phyloP scores from a whole-genome alignment of 2,329 filamentous ascomycete species.

The Trichoderma simmonsii region DNA sequence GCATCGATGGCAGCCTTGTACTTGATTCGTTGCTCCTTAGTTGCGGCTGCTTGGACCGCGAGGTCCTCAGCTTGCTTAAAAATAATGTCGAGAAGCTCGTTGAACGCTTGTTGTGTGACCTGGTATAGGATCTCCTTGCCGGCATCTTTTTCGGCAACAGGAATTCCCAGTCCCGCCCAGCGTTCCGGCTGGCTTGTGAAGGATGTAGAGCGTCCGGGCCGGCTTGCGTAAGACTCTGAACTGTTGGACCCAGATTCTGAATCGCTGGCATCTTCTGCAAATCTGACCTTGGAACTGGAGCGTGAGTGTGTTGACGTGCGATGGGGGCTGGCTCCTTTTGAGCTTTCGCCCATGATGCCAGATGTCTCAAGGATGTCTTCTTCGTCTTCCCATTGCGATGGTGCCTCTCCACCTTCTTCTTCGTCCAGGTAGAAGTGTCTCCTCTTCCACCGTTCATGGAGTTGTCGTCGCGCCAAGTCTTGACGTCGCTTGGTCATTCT shows the following conservation, averaged over 20 bases:
- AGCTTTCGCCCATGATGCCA: slow-evolving; percentile 37
- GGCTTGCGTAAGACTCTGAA: slow-evolving; percentile 68
- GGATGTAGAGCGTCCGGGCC: slow-evolving; percentile 66
- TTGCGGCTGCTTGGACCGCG: slow-evolving; percentile 64
- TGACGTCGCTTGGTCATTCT: slow-evolving; percentile 40
- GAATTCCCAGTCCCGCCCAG: slow-evolving; percentile 76
- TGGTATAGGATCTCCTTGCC: slow-evolving; percentile 89
- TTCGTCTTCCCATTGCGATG: slow-evolving; percentile 60
- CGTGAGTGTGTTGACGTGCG: slow-evolving; percentile 44
- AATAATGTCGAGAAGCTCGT: slow-evolving; percentile 82
- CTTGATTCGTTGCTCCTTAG: slow-evolving; percentile 57
- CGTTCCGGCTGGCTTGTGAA: slow-evolving; percentile 69
- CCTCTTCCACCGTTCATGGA: slow-evolving; percentile 72
- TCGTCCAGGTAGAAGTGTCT: slow-evolving; percentile 81
- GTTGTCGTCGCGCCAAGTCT: slow-evolving; percentile 47
- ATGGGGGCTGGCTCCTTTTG: slow-evolving; percentile 40
- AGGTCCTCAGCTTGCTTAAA: slow-evolving; percentile 80
- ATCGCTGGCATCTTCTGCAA: slow-evolving; percentile 68
- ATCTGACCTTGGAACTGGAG: slow-evolving; percentile 76
- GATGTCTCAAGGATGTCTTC: slow-evolving; percentile 52
- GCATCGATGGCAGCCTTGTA: slow-evolving; percentile 49
- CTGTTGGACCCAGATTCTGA: slow-evolving; percentile 68
- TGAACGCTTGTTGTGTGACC: slow-evolving; percentile 84
- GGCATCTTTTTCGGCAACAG: slow-evolving; percentile 75
- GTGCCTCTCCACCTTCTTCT: slow-evolving; percentile 70